phyloP scores from a whole-genome alignment of 2,329 filamentous ascomycete species.

The Penicillium freii region DNA sequence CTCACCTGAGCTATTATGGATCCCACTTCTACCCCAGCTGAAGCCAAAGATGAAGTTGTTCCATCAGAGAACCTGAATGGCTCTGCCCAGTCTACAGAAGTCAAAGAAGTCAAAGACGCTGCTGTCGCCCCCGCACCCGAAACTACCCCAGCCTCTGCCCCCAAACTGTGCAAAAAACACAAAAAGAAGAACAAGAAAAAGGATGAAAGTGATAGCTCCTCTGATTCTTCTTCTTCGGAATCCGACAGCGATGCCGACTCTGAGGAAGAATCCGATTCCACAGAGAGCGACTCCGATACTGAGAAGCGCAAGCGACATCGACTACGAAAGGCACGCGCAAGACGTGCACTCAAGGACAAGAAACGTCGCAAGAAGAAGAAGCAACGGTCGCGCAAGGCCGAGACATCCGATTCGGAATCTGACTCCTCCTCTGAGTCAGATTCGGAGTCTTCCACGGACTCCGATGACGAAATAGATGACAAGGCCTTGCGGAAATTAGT shows the following conservation, averaged over 20 bases:
- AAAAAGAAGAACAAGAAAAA: conserved; percentile 23
- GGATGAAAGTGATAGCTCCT: conserved; percentile 19
- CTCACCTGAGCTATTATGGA: conserved; percentile 13
- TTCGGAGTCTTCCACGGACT: conserved; percentile 28
- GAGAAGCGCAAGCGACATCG: conserved; percentile 36
- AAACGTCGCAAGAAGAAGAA: conserved; percentile 37
- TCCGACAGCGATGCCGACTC: conserved; percentile 22
- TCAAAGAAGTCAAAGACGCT: conserved; percentile 12
- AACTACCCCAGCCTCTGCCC: conserved; percentile 4
- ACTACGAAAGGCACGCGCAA: conserved; percentile 38
- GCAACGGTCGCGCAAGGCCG: conserved; percentile 36
- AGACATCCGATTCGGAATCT: conserved; percentile 10
- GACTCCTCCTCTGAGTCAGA: conserved; percentile 24
- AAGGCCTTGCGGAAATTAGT: conserved; percentile 33
- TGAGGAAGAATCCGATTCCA: conserved; percentile 9
- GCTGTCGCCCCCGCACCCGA: conserved; percentile 25
- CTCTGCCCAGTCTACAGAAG: conserved; percentile 10
- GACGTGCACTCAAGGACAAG: conserved; percentile 30
- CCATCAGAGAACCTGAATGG: conserved; percentile 25
- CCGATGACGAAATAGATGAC: conserved; percentile 32
- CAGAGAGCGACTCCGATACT: conserved; percentile 23
- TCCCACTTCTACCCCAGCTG: conserved; percentile 22
- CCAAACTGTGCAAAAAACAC: conserved; percentile 38
- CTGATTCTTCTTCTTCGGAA: conserved; percentile 22
- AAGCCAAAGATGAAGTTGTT: conserved; percentile 34